Base-by-base conservation (phyloP, 2,329 filamentous ascomycete species). In the Diaporthe eres region DNA sequence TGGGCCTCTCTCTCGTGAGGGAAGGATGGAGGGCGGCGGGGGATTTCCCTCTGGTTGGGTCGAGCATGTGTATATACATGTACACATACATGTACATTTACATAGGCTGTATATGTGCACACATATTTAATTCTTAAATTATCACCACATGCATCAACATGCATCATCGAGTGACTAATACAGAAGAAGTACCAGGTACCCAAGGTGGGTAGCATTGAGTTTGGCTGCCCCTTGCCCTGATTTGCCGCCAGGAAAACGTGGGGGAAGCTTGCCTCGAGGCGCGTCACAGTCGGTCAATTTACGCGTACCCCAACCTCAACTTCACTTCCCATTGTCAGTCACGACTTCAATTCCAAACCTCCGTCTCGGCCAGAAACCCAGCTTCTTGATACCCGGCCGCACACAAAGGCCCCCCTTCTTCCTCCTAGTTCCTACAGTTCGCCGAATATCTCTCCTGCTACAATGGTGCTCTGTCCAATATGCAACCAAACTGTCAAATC, bases 381-480 rank as follows among this genome's bases (percentile, higher is more conserved):
- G 34, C 34, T 17, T 34, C 4, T 22, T 42, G 15, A 19, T 28
- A 55, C 13, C 34, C 47, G n/a, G 13, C 22, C n/a, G 8, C 60
- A 57, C 31, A 25, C 39, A 17, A 58, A 37, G 49, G 44, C 17
- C 44, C n/a, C 5, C 44, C n/a, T 10, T 42, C 12, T 44, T 42
- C 57, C 19, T 44, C 25, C n/a, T 44, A 47, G 37, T 51, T 72
- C 28, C 28, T 51, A 34, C 19, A 34, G 12, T 4, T 19, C n/a
- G 15, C 17, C 31, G 17, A 42, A 25, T 1, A 19, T 1, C 49
- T 42, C 19, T 51, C 55, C 49, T 55, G 63, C 61, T 78, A 82
- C 75, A 74, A 86, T 87, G 81, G 94, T 97, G 79, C 90, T 91
- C 80, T 98, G 95, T 82, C 95, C 95, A 22, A 94, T 96, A 79